A percentile compares a stretch with the other conserved stretches of the same genome.
Evolutionary conservation across 2,329 filamentous ascomycete species (phyloP).

Genomic region (Cryphonectria japonica): DNA sequence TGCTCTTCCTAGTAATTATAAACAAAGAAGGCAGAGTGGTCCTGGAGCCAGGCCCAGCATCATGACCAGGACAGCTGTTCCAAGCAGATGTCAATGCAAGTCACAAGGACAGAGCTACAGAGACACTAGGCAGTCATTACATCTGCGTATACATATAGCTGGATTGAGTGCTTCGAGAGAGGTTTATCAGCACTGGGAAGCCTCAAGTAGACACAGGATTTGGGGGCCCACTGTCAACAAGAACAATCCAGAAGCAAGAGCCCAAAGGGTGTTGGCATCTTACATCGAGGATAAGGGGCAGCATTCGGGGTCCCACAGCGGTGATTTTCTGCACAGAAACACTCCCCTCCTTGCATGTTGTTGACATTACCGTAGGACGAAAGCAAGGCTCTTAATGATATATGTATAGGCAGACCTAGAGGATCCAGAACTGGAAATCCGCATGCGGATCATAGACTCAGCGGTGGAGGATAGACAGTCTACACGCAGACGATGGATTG

Average conservation of each 20-base stretch:
- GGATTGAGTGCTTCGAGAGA: not conserved
- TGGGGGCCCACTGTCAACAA: not conserved
- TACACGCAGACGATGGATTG: not conserved
- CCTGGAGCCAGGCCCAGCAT: not conserved
- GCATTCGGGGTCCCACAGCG: not conserved
- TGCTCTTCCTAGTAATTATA: not conserved
- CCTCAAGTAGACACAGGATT: not conserved
- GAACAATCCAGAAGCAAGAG: not conserved
- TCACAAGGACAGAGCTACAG: not conserved
- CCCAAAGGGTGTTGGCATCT: not conserved
- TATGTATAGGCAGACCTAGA: not conserved
- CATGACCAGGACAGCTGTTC: too few relatives aligned
- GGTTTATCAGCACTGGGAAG: not conserved
- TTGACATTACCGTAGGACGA: not conserved
- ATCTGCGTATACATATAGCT: constrained; percentile 1
- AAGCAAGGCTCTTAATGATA: not conserved
- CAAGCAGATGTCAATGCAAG: not conserved
- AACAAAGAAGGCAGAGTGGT: too few relatives aligned
- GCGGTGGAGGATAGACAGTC: not conserved
- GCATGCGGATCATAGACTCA: not conserved
- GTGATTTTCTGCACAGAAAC: not conserved
- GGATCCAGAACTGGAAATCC: not conserved
- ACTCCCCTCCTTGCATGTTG: not conserved
- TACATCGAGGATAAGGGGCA: not conserved
- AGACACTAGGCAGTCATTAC: constrained; percentile 2